Evolutionary conservation across 805 yeast genomes (phyloP).

Genomic region (Wickerhamomyces sydowiorum): DNA sequence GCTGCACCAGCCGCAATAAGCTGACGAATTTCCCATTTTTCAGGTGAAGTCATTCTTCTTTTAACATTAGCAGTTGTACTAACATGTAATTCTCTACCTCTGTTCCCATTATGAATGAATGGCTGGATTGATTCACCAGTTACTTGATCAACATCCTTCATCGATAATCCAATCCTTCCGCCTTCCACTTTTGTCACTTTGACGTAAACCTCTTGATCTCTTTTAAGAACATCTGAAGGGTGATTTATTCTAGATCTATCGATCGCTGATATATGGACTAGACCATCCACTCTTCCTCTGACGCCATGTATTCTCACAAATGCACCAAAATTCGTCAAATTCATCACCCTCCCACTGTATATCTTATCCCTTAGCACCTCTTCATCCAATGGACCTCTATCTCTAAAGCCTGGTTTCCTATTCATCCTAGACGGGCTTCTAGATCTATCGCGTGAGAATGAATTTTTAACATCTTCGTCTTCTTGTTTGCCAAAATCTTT

Average conservation of each 20-base stretch:
- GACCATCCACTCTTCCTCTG: conserved; percentile 40
- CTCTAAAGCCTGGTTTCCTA: conserved; percentile 10
- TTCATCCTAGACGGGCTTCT: conserved; percentile 5
- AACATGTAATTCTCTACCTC: conserved; percentile 12
- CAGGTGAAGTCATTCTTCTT: conserved; percentile 71
- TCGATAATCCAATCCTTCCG: conserved; percentile 49
- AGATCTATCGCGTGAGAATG: conserved; percentile 9
- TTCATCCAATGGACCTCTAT: conserved; percentile 14
- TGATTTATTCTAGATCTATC: conserved; percentile 42
- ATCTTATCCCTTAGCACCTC: conserved; percentile 38
- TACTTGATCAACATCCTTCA: conserved; percentile 68
- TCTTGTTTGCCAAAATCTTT: conserved; percentile 19
- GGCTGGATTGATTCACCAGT: conserved; percentile 41
- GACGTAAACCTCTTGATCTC: conserved; percentile 61
- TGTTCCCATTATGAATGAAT: conserved; percentile 1
- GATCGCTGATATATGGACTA: conserved; percentile 75
- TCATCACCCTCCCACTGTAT: conserved; percentile 56
- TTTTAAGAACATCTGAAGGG: conserved; percentile 52
- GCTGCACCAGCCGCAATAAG: conserved; percentile 75
- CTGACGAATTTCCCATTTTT: conserved; percentile 86
- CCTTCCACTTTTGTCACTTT: conserved; percentile 46
- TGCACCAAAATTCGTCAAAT: conserved; percentile 69
- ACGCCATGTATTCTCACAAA: conserved; percentile 52
- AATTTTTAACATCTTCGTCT: conserved; percentile 6
- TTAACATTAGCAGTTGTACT: conserved; percentile 15